Evolutionary conservation across 345 rosid genomes (phyloP).

Genomic region (Citrus unshiu): DNA sequence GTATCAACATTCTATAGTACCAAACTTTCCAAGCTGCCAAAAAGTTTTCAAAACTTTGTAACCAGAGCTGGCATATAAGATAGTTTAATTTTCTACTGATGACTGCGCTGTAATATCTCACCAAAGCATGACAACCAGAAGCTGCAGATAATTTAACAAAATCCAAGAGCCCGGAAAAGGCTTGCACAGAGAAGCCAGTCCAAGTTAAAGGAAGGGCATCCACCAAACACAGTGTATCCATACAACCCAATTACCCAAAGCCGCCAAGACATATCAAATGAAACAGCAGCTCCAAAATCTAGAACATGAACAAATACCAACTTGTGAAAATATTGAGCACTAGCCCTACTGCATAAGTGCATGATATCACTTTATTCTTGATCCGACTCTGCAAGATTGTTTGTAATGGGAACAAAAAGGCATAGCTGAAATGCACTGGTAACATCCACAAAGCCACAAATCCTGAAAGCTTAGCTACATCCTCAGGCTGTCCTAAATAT

Average conservation of each 20-base stretch:
- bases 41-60: too few relatives aligned
- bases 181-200: slow-evolving; percentile 55
- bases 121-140: slow-evolving; percentile 77
- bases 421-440: slow-evolving; percentile 62
- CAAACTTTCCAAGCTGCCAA: too few relatives aligned
- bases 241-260: slow-evolving; percentile 30
- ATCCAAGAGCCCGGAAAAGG: slow-evolving; percentile 55
- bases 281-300: slow-evolving; percentile 45
- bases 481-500: slow-evolving; percentile 55
- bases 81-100: too few relatives aligned
- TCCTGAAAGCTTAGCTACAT: slow-evolving; percentile 60
- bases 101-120: background rate
- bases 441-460: slow-evolving; percentile 43
- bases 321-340: slow-evolving; percentile 38
- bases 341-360: slow-evolving; percentile 29
- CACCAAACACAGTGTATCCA: slow-evolving; percentile 26
- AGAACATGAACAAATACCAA: slow-evolving; percentile 42
- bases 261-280: slow-evolving; percentile 66
- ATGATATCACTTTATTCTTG: slow-evolving; percentile 45
- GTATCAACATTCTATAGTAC: too few relatives aligned
- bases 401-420: slow-evolving; percentile 48
- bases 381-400: slow-evolving; percentile 51
- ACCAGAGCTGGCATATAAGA: too few relatives aligned
- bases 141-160: slow-evolving; percentile 58
- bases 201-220: slow-evolving; percentile 56